A percentile compares a stretch with the other conserved stretches of the same genome.
Evolutionary conservation across 1,284 basidiomycete genomes (phyloP).

Genomic region (Lentinula novae-zelandiae): DNA sequence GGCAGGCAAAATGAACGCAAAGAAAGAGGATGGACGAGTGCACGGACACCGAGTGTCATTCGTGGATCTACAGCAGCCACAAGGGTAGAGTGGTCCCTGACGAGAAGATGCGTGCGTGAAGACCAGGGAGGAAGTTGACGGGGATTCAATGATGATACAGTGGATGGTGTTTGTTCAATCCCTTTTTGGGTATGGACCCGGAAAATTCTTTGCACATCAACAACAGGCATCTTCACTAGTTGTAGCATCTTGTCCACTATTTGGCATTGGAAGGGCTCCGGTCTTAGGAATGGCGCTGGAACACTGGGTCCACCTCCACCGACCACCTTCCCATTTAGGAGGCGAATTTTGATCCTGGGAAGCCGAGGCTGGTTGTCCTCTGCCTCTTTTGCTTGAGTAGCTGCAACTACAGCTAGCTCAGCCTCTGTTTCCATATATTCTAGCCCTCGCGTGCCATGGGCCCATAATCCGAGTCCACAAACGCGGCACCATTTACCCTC

Average conservation of each 20-base stretch:
- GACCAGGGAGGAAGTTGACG: neutral
- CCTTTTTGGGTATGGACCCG: neutral
- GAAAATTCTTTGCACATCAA: conserved; percentile 17
- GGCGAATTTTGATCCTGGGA: neutral
- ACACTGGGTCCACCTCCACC: neutral
- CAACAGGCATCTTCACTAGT: conserved; percentile 18
- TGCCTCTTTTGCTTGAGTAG: neutral
- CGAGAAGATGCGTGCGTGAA: neutral
- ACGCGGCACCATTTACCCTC: conserved; percentile 14
- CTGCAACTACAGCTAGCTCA: neutral
- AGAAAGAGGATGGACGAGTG: conserved; percentile 10
- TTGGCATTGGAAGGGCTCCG: conserved; percentile 8
- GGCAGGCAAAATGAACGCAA: conserved; percentile 12
- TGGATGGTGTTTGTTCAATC: neutral
- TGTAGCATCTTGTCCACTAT: conserved; percentile 8
- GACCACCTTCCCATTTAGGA: conserved; percentile 1
- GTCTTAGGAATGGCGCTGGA: neutral
- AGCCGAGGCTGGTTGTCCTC: neutral
- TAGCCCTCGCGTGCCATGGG: neutral
- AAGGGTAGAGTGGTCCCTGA: conserved; percentile 2
- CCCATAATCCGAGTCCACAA: conserved; percentile 15
- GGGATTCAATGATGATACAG: neutral
- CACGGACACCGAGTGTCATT: conserved; percentile 5
- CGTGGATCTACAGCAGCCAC: conserved; percentile 10
- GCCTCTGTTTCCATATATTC: neutral